Evolutionary conservation across 371 early-diverging fungal species (phyloP), one percentile per base, ranked within the genome.

Genomic region (Syncephalastrum contaminatum): DNA sequence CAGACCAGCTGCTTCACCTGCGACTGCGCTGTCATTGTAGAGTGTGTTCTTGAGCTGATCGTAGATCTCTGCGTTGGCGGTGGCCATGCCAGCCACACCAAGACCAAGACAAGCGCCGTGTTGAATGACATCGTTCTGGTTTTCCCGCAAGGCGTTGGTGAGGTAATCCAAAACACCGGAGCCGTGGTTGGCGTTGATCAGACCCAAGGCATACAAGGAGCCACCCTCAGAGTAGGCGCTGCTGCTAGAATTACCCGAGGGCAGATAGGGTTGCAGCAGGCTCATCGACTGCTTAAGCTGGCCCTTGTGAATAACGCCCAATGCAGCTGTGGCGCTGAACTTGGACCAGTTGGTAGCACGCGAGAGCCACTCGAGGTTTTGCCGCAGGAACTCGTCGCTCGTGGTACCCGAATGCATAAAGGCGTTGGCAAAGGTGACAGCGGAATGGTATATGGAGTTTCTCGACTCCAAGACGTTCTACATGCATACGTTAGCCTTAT

Each of bases 231-330:
- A 91, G 72, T 95, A 98, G 13, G 92, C 83, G 50, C 90, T 89
- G 30, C 84, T 86, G 6, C 69, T 63, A 48, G 81, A 84, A 7
- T 87, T 88, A 30, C 94, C 93, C 66, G 91, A 89, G 4, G 99
- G 97, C 30, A 99, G 86, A 66, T 99, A 98, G 25, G 98, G 99
- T 15, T 87, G 82, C 54, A 98, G 72, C 20, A 98, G 69, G 13
- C 82, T 81, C 76, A 89, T 84, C 7, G 91, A 89, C 51, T 93
- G 89, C n/a, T 86, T 80, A 44, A 95, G 75, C 69, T 98, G 96
- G 19, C 98, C 98, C 75, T 91, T 92, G 80, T 99, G 99, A 57
- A 99, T 98, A 19, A 99, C 98, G 59, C 99, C 99, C 54, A 99
- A 79, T n/a, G 93, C 93, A 4, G 99, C 98, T 5, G 98, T 95